phyloP scores from a whole-genome alignment of 1,284 basidiomycete species.

The Trichosporon ovoides region DNA sequence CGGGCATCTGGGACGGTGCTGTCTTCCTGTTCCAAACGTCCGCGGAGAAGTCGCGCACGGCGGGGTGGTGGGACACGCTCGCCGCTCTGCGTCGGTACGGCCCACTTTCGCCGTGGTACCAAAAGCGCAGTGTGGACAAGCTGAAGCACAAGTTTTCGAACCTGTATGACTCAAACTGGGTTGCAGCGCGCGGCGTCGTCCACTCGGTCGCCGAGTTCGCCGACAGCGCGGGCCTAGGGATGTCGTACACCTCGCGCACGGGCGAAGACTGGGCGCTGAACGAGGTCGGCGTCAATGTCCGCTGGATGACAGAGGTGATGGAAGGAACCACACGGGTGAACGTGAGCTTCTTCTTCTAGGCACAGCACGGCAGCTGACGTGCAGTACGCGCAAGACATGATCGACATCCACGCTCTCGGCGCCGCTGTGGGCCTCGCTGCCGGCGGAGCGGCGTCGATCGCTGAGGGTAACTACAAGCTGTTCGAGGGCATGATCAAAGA shows the following conservation, averaged over 20 bases:
- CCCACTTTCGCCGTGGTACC: conserved; percentile 59
- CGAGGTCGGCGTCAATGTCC: conserved; percentile 52
- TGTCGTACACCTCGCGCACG: conserved; percentile 54
- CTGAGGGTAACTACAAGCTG: conserved; percentile 77
- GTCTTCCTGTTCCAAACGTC: conserved; percentile 60
- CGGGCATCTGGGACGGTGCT: conserved; percentile 60
- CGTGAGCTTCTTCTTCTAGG: conserved; percentile 49
- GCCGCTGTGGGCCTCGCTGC: conserved; percentile 71
- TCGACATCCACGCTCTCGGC: conserved; percentile 73
- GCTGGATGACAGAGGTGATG: conserved; percentile 70
- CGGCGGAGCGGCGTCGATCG: conserved; percentile 61
- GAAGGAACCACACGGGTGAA: conserved; percentile 83
- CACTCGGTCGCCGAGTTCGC: conserved; percentile 35
- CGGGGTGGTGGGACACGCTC: conserved; percentile 64
- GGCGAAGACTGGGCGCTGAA: conserved; percentile 59
- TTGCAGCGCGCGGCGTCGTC: conserved; percentile 30
- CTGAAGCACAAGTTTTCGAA: conserved; percentile 31
- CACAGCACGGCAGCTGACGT: conserved; percentile 1
- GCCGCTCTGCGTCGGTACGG: conserved; percentile 80
- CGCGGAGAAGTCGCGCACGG: conserved; percentile 43
- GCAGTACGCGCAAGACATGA: conserved; percentile 57
- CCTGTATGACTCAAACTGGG: conserved; percentile 38
- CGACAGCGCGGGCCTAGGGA: conserved; percentile 32
- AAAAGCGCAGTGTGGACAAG: conserved; percentile 48
- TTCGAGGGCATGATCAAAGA: conserved; percentile 74